Evolutionary conservation across 179 eudicot species (phyloP), one percentile per base, ranked within the genome.

Genomic region (Spinacia oleracea): DNA sequence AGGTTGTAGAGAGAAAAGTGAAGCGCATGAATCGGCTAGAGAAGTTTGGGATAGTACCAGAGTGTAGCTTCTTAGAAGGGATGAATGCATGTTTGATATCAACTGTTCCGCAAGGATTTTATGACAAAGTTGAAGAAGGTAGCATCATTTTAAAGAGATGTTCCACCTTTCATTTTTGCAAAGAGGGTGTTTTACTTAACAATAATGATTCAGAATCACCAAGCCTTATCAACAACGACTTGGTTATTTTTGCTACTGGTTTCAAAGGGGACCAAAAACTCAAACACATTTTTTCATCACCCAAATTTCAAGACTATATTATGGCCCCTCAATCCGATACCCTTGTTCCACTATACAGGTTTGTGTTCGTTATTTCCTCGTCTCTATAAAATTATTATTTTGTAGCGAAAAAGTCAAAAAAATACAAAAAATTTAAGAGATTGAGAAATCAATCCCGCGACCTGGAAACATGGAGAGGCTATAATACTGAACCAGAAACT

Each of bases 281-380:
- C 20, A 81, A 76, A 50, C 76, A 83, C 62, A 71, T 88, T 10
- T 91, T 90, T 56, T 70, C 25, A 35, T 86, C 88, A 11, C 23
- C 83, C 1, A 75, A 74, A 59, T 88, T 87, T 59, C 81, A 80
- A 46, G 85, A 85, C 6, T 51, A 9, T 48, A 74, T 90, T 31
- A 72, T 66, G 25, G 87, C 83, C 0, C 81, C 90, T 4, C 71
- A 85, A 15, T 72, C 85, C 20, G 38, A 79, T 45, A 66, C 31
- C 23, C 29, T 25, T 34, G 65, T 86, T 35, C 89, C 91, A 10
- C 81, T 90, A 46, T 91, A 91, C 86, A 89, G 93, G 93, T 91
- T 59, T 58, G 63, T 58, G 7, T 38, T 59, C 25, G 29, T 58
- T 9, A 58, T n/a, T n/a, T n/a, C n/a, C n/a, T n/a, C n/a, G n/a